A percentile compares a stretch with the other conserved stretches of the same genome.
These are phyloP conservation scores for Senna siamea DNA, from an alignment of 306 rosid genomes.

Conservation along the genomic window DNA sequence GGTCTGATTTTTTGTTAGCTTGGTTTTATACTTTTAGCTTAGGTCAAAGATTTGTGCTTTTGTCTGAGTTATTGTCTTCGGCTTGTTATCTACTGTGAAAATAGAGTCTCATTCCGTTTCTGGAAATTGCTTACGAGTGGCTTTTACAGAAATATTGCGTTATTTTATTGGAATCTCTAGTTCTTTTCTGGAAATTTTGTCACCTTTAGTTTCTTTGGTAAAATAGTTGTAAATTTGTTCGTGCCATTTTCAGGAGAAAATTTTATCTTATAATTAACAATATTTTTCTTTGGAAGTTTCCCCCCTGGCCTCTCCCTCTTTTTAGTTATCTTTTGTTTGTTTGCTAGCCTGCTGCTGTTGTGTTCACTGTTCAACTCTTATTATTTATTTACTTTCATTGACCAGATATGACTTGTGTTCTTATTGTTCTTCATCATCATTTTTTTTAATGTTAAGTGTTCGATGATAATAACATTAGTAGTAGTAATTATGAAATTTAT, in stretches of 20 bases:
- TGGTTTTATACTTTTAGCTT: too few relatives aligned
- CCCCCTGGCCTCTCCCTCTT: background rate
- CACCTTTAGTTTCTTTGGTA: background rate
- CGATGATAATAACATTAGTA: background rate
- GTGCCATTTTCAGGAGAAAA: conserved; percentile 28
- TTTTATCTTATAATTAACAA: background rate
- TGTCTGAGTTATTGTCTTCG: conserved; percentile 11
- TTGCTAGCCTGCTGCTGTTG: conserved; percentile 28
- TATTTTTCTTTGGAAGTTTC: background rate
- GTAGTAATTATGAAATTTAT: background rate
- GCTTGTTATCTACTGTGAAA: background rate
- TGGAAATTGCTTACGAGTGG: conserved; percentile 17
- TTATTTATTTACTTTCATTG: conserved; percentile 31
- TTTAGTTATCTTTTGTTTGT: conserved; percentile 15
- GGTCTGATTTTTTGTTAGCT: conserved; percentile 28
- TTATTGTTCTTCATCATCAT: conserved; percentile 22
- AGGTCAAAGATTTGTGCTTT: conserved; percentile 20
- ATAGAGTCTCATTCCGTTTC: conserved; percentile 30
- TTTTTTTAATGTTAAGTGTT: conserved; percentile 12
- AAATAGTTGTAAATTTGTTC: conserved; percentile 16
- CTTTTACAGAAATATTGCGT: background rate
- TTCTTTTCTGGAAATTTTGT: conserved; percentile 22
- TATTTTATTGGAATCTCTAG: background rate
- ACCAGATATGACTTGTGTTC: conserved; percentile 1
- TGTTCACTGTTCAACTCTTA: background rate